phyloP scores from a whole-genome alignment of 306 rosid species.

The barrel medic (Medicago truncatula) region DNA sequence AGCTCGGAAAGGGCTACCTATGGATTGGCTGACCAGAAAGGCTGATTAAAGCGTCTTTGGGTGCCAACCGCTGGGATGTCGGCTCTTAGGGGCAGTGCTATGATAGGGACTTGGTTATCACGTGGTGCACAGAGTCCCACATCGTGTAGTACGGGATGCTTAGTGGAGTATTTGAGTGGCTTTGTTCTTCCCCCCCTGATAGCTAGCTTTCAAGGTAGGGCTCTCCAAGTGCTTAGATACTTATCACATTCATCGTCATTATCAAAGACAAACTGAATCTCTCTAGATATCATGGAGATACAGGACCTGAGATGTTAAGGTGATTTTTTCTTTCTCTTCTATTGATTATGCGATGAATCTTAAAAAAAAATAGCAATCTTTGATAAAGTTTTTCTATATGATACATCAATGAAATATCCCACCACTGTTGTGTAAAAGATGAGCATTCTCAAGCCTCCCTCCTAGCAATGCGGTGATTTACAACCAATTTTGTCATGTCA shows the following conservation, averaged over 20 bases:
- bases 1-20: too few relatives aligned
- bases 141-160: too few relatives aligned
- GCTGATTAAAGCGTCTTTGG: too few relatives aligned
- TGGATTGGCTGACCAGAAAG: too few relatives aligned
- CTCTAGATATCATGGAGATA: constrained; percentile 14
- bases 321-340: constrained; percentile 7
- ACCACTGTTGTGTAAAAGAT: constrained; percentile 1
- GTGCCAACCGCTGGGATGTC: too few relatives aligned
- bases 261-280: neutral
- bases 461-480: neutral
- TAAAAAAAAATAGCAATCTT: neutral
- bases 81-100: too few relatives aligned
- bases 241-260: neutral
- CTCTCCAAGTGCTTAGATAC: too few relatives aligned
- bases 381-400: constrained; percentile 11
- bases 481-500: constrained; percentile 20
- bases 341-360: constrained; percentile 13
- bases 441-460: constrained; percentile 4
- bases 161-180: too few relatives aligned
- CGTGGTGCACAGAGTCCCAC: too few relatives aligned
- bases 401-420: constrained; percentile 20
- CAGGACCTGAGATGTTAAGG: neutral
- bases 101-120: too few relatives aligned
- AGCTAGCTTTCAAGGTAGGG: too few relatives aligned
- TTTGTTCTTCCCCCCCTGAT: too few relatives aligned